Percentiles rank a stretch among this genome's conserved stretches.
These are phyloP conservation scores for Cardamine occulta DNA, from an alignment of 345 rosid species.

Conservation along the genomic window DNA sequence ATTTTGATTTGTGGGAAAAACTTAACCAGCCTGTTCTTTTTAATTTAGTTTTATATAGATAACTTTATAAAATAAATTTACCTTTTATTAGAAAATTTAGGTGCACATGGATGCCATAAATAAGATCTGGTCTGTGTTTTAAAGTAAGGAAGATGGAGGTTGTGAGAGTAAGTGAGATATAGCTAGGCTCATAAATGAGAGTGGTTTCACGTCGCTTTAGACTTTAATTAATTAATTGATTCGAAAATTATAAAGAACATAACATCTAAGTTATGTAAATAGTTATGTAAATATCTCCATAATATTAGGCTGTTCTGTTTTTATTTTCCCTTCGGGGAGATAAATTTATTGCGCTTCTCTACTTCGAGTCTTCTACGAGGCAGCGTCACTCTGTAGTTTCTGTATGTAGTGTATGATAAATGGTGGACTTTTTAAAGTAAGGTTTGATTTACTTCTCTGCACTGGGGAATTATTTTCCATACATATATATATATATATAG, in stretches of 20 bases:
- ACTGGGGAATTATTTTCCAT: not conserved
- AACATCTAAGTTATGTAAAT: constrained; percentile 15
- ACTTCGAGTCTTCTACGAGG: constrained; percentile 1
- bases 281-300: constrained; percentile 14
- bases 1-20: constrained; percentile 26
- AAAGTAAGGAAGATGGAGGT: constrained; percentile 46
- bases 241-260: constrained; percentile 2
- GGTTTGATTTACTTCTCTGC: constrained; percentile 7
- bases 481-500: not conserved
- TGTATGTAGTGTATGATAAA: not conserved
- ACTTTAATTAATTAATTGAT: not conserved
- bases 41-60: not conserved
- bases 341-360: constrained; percentile 23
- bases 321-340: not conserved
- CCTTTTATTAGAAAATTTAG: constrained; percentile 6
- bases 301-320: not conserved
- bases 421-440: constrained; percentile 7
- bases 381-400: constrained; percentile 11
- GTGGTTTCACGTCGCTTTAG: constrained; percentile 44
- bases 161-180: constrained; percentile 37
- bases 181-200: constrained; percentile 41
- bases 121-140: constrained; percentile 34
- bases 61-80: not conserved
- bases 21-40: constrained; percentile 31
- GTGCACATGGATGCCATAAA: constrained; percentile 42